Evolutionary conservation across 2,329 filamentous ascomycete genomes (phyloP).

Genomic region (Pseudogymnoascus sp.): DNA sequence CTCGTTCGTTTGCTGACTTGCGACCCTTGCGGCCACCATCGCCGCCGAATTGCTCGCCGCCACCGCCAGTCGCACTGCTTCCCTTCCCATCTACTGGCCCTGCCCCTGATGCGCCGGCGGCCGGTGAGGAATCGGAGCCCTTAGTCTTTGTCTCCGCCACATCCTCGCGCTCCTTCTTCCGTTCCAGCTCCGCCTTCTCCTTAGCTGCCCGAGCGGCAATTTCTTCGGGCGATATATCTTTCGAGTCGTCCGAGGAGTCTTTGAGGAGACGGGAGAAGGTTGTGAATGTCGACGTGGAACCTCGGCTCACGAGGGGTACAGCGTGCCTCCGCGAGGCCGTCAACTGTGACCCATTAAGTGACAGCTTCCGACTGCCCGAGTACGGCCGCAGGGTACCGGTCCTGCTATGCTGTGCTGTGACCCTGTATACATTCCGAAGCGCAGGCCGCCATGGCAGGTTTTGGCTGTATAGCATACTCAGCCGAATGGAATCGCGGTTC

Average conservation of each 20-base stretch:
- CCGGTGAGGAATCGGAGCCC: constrained; percentile 16
- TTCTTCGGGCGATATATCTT: constrained; percentile 30
- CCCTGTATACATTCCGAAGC: constrained; percentile 26
- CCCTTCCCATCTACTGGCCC: constrained; percentile 22
- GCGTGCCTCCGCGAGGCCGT: constrained; percentile 12
- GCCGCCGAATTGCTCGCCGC: constrained; percentile 23
- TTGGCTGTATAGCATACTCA: constrained; percentile 56
- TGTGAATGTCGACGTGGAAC: constrained; percentile 40
- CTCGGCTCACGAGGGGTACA: constrained; percentile 18
- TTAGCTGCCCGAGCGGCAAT: constrained; percentile 35
- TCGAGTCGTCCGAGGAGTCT: constrained; percentile 32
- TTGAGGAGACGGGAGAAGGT: constrained; percentile 44
- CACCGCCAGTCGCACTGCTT: constrained; percentile 21
- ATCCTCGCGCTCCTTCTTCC: constrained; percentile 36
- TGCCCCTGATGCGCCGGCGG: constrained; percentile 22
- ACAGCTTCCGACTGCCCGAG: constrained; percentile 15
- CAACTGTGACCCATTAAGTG: constrained; percentile 6
- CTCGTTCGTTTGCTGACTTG: constrained; percentile 60
- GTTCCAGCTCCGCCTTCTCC: constrained; percentile 26
- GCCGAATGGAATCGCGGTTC: background rate
- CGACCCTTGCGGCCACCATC: constrained; percentile 64
- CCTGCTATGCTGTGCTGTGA: constrained; percentile 16
- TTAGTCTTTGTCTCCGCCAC: constrained; percentile 33
- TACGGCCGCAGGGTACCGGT: constrained; percentile 20
- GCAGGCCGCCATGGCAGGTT: constrained; percentile 58